phyloP scores from a whole-genome alignment of 371 early-diverging fungal genomes.

The Zancudomyces culisetae region DNA sequence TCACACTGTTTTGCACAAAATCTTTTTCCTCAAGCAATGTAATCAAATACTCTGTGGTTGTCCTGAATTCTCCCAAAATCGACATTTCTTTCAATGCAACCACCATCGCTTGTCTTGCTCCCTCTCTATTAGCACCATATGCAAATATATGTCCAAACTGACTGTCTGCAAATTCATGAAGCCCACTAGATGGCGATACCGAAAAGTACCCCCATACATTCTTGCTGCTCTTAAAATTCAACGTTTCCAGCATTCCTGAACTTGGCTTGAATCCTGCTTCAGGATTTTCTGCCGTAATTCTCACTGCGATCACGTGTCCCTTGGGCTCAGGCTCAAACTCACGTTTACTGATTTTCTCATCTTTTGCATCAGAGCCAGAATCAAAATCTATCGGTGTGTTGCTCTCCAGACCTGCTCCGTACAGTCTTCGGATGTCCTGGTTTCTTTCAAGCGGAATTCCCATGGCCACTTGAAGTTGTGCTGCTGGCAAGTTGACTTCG shows the following conservation, averaged over 20 bases:
- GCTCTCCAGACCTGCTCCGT: constrained; percentile 62
- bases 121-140: constrained; percentile 85
- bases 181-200: constrained; percentile 78
- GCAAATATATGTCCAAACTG: constrained; percentile 99
- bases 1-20: constrained; percentile 75
- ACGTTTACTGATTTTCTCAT: constrained; percentile 56
- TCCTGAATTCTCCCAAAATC: constrained; percentile 94
- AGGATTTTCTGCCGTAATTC: constrained; percentile 99
- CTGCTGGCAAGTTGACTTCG: constrained; percentile 92
- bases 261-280: constrained; percentile 97
- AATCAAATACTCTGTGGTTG: constrained; percentile 92
- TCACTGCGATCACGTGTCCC: constrained; percentile 94
- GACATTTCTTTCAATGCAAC: constrained; percentile 94
- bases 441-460: constrained; percentile 88
- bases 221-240: constrained; percentile 82
- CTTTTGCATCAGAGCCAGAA: constrained; percentile 43
- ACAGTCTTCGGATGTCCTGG: constrained; percentile 85
- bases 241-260: constrained; percentile 83
- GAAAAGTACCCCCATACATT: constrained; percentile 99
- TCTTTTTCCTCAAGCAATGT: constrained; percentile 78
- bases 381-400: constrained; percentile 87
- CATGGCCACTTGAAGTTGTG: constrained; percentile 95
- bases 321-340: constrained; percentile 83
- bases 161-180: constrained; percentile 97
- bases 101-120: constrained; percentile 88